Conservation (phyloP, 2,329 filamentous ascomycete genomes). For the Epichloe brachyelytri region DNA sequence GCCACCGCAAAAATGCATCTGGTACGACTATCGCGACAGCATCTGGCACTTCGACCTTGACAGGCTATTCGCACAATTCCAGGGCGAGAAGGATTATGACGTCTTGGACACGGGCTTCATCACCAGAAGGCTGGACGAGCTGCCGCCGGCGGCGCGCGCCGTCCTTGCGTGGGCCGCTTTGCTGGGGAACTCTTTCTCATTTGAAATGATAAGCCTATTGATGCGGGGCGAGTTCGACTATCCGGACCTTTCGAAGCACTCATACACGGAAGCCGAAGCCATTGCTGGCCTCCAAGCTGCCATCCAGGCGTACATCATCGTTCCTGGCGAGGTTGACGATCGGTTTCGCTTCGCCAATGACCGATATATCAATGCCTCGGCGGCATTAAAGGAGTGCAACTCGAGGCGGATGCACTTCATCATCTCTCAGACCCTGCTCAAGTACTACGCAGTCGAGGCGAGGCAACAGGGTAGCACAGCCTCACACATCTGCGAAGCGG, state of each 20-base stretch:
- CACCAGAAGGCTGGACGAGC: constrained; percentile 60
- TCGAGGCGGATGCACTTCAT: constrained; percentile 78
- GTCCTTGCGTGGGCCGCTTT: constrained; percentile 80
- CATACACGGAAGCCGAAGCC: constrained; percentile 52
- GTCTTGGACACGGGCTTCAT: constrained; percentile 76
- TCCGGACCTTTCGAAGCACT: constrained; percentile 10
- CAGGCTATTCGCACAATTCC: constrained; percentile 73
- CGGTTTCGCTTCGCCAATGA: constrained; percentile 83
- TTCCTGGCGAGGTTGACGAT: constrained; percentile 73
- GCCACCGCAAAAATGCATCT: constrained; percentile 77
- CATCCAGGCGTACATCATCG: constrained; percentile 67
- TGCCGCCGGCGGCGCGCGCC: constrained; percentile 59
- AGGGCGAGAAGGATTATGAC: constrained; percentile 64
- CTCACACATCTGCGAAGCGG: constrained; percentile 67
- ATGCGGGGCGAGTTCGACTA: constrained; percentile 63
- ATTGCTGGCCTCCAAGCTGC: constrained; percentile 71
- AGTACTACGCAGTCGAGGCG: constrained; percentile 50
- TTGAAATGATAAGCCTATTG: constrained; percentile 63
- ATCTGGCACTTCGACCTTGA: constrained; percentile 81
- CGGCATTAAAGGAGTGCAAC: constrained; percentile 55
- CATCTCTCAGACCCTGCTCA: constrained; percentile 69
- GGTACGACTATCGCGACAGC: constrained; percentile 75
- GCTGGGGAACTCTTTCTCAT: constrained; percentile 72
- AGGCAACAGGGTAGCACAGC: constrained; percentile 59
- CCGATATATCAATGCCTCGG: constrained; percentile 66